Conservation (phyloP, 1,139 yeast species). For the Magnusiomyces clavatus region DNA sequence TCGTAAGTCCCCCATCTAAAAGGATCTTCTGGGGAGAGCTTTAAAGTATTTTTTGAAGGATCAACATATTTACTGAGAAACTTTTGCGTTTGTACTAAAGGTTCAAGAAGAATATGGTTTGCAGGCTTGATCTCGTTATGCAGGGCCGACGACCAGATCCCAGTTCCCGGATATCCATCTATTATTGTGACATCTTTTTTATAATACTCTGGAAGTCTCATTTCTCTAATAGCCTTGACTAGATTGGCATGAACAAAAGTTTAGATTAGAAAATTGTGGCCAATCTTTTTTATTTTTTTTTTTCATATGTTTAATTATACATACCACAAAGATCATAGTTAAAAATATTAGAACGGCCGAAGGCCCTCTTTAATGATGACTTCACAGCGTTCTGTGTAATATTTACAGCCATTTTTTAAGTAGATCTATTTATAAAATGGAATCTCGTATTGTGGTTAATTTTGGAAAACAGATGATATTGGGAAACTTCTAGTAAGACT, state of each 20-base stretch:
- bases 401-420: conserved; percentile 6
- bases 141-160: conserved; percentile 40
- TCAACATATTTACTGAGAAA: conserved; percentile 17
- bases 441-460: neutral
- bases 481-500: neutral
- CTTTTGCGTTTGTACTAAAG: conserved; percentile 35
- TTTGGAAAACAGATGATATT: neutral
- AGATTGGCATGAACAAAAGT: neutral
- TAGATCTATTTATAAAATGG: neutral
- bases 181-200: conserved; percentile 44
- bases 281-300: too few relatives aligned
- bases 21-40: conserved; percentile 39
- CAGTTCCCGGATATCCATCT: conserved; percentile 57
- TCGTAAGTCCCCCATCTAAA: conserved; percentile 57
- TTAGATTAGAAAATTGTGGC: too few relatives aligned
- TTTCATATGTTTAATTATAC: neutral
- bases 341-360: conserved; percentile 21
- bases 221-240: conserved; percentile 14
- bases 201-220: conserved; percentile 30
- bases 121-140: conserved; percentile 51
- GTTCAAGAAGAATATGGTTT: conserved; percentile 53
- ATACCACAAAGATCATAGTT: conserved; percentile 19
- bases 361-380: conserved; percentile 17
- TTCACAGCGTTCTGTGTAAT: conserved; percentile 3
- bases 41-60: conserved; percentile 15